Percentiles rank a stretch among this genome's conserved stretches.
Evolutionary conservation across 2,329 filamentous ascomycete species (phyloP).

Genomic region (Verticillium albo-atrum): DNA sequence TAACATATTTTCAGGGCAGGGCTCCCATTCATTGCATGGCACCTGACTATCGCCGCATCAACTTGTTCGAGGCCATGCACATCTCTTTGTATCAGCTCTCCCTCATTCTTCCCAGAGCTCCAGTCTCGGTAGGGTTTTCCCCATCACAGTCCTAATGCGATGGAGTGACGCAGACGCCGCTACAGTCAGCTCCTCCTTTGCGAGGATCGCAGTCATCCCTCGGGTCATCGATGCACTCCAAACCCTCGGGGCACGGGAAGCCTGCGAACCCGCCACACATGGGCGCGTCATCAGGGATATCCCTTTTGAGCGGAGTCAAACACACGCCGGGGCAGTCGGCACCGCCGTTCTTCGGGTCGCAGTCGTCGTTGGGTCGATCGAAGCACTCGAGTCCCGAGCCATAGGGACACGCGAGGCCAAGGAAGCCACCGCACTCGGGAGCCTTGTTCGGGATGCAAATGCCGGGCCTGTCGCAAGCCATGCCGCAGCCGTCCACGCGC

Average conservation of each 20-base stretch:
- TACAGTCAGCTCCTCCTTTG: conserved; percentile 23
- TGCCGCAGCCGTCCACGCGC: conserved; percentile 22
- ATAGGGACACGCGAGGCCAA: conserved; percentile 17
- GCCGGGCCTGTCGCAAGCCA: conserved; percentile 28
- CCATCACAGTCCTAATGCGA: not conserved
- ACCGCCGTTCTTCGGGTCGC: conserved; percentile 21
- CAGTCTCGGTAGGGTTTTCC: not conserved
- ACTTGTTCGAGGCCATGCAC: too few species aligned
- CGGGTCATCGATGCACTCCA: conserved; percentile 23
- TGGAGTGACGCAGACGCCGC: conserved; percentile 19
- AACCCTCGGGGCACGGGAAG: conserved; percentile 17
- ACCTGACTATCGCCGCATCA: too few species aligned
- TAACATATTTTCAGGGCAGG: too few species aligned
- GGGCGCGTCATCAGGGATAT: conserved; percentile 12
- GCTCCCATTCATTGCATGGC: too few species aligned
- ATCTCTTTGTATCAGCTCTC: too few species aligned
- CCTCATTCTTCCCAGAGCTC: too few species aligned
- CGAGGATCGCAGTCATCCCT: conserved; percentile 21
- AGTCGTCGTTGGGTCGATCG: conserved; percentile 19
- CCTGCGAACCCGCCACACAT: conserved; percentile 22
- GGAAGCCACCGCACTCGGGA: conserved; percentile 19
- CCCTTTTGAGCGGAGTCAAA: conserved; percentile 5
- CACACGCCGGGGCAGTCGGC: conserved; percentile 26
- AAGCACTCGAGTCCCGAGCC: conserved; percentile 21
- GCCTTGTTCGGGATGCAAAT: conserved; percentile 23